Evolutionary conservation across 306 rosid species (phyloP).

Genomic region (Alnus rubra): DNA sequence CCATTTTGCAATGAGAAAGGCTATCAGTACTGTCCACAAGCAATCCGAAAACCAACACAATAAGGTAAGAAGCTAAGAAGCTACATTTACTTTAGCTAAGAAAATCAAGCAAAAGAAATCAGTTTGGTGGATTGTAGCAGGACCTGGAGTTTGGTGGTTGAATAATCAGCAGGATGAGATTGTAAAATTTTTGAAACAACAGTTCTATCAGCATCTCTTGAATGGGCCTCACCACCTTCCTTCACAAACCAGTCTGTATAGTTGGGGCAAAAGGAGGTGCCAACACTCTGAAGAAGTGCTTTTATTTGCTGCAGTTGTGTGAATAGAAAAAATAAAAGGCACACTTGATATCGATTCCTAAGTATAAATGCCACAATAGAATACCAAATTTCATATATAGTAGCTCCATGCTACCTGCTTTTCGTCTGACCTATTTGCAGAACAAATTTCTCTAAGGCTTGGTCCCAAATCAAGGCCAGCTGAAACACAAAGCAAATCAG

Average conservation of each 20-base stretch:
- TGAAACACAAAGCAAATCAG: constrained; percentile 39
- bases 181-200: constrained; percentile 78
- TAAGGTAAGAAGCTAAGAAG: not conserved
- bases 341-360: constrained; percentile 9
- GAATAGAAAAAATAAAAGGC: constrained; percentile 14
- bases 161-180: constrained; percentile 72
- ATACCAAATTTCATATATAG: constrained; percentile 11
- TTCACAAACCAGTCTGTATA: constrained; percentile 76
- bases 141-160: constrained; percentile 87
- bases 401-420: constrained; percentile 60
- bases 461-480: constrained; percentile 77
- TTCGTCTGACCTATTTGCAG: constrained; percentile 84
- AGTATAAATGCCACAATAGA: constrained; percentile 17
- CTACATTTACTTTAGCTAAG: not conserved
- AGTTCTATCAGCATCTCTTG: constrained; percentile 70
- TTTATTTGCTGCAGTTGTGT: constrained; percentile 74
- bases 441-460: constrained; percentile 82
- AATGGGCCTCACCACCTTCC: constrained; percentile 56
- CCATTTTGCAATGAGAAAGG: constrained; percentile 17
- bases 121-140: constrained; percentile 28
- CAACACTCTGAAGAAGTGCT: constrained; percentile 76
- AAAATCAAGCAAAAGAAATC: constrained; percentile 12
- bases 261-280: constrained; percentile 76
- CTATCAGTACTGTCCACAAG: not conserved
- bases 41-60: not conserved